These are phyloP conservation scores for Aspergillus baeticus DNA, from an alignment of 495 filamentous ascomycete species.

Conservation along the genomic window DNA sequence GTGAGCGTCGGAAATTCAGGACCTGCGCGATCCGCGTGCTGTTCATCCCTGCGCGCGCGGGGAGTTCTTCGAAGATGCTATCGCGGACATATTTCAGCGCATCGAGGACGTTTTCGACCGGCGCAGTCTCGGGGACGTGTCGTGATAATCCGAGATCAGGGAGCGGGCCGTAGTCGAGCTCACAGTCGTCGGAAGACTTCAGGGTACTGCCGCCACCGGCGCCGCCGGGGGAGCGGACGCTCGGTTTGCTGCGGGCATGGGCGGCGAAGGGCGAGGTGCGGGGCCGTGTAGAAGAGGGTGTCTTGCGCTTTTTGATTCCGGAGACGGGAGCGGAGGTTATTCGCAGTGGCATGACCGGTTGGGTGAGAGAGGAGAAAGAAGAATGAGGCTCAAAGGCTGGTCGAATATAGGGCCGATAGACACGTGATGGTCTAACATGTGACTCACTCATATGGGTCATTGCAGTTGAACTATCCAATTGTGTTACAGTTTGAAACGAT, in stretches of 20 bases:
- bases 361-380: neutral
- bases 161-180: constrained; percentile 37
- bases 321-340: constrained; percentile 46
- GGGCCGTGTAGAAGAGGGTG: constrained; percentile 21
- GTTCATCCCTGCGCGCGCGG: constrained; percentile 69
- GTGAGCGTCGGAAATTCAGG: constrained; percentile 60
- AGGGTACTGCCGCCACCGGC: constrained; percentile 24
- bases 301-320: constrained; percentile 44
- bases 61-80: constrained; percentile 69
- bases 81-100: constrained; percentile 60
- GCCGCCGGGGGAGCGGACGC: constrained; percentile 29
- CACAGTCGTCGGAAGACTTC: constrained; percentile 39
- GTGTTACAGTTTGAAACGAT: no score
- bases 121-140: constrained; percentile 45
- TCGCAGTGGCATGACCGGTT: constrained; percentile 39
- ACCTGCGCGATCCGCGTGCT: constrained; percentile 69
- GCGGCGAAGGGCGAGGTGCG: constrained; percentile 50
- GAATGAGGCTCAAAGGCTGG: neutral
- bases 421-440: neutral
- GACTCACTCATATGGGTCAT: no score
- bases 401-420: neutral
- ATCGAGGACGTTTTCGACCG: constrained; percentile 61
- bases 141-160: constrained; percentile 39
- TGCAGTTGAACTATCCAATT: no score
- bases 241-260: constrained; percentile 58